Evolutionary conservation across 2,329 filamentous ascomycete genomes (phyloP), one percentile per base, ranked within the genome.

Genomic region (Botrytis byssoidea): DNA sequence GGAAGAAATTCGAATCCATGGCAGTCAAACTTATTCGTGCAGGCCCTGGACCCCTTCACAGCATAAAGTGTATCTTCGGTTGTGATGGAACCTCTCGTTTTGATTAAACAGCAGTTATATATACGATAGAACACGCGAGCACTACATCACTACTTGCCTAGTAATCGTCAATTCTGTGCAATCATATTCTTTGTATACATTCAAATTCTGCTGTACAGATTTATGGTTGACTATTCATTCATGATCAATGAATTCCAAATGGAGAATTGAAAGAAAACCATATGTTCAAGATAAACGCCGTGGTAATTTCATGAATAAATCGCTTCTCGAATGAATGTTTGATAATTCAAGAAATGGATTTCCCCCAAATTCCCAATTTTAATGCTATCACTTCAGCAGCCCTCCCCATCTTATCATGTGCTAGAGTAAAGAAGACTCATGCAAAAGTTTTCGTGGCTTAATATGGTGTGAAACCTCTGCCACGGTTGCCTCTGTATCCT

Each of bases 391-490:
- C 40, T 55, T 70, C 10, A 65, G 57, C 59, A 37, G 48, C 35
- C 44, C 42, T 51, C 44, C 42, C 46, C 67, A 40, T 71, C 46
- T 63, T 25, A 57, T 71, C 66, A 55, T 65, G 55, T 42, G 66
- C 25, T 68, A 57, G 48, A 68, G 66, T 29, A 35, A 29, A 68
- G 48, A 29, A 29, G 20, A 64, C 51, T 40, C 40, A 18, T 32
- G 63, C n/a, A 22, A 57, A 67, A 74, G 14, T n/a, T 32, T 29
- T 7, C 25, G 12, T 32, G 32, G 6, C 46, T 82, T 87, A 92
- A 82, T 92, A 92, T 74, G 91, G 91, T 73, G 87, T 83, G 81
- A 85, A 92, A 75, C 90, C 90, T 79, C 90, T 87, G 73, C 87
- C 83, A 71, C 86, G 83, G 78, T 46, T 75, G 12, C 91, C 91